Base-by-base conservation (phyloP, 2,329 filamentous ascomycete genomes). In the Ophiocordyceps camponoti-saundersi region DNA sequence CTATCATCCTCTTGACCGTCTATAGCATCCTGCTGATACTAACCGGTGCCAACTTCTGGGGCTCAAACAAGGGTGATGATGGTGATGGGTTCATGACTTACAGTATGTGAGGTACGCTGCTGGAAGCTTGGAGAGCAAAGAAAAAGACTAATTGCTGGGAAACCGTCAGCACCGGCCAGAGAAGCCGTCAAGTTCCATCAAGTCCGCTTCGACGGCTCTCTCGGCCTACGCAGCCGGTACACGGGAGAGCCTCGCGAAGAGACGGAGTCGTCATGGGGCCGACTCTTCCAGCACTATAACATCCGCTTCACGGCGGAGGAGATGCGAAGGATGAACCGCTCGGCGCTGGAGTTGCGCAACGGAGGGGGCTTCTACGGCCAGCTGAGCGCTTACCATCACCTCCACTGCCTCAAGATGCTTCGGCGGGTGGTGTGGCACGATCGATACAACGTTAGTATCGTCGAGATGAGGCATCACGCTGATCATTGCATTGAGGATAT, bases 361-460 rank as follows among this genome's bases (percentile, higher is more conserved):
- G 42, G 42, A 7, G 42, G 42, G 26, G 42, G 42, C 21, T 44
- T 29, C 42, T 44, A 44, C 22, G 42, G 42, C 42, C 42, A 44
- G 42, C 16, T 44, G 18, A 44, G 42, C 42, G 42, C 29, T 1
- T 32, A 44, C 18, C 42, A 44, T 11, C 42, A 44, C 16, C 42
- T 44, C 10, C 42, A 44, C 22, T 44, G 42, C 42, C 42, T 44
- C 42, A 44, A 44, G 42, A 44, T 44, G 22, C 42, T 44, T 16
- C 23, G 42, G 7, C 42, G 20, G 22, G 42, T 44, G 10, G 23
- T 44, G 23, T 44, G 42, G 42, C 42, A 44, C 42, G 42, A 44
- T 6, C 3, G 10, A 3, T 44, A 44, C 42, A 44, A 44, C 42
- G 42, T 44, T 6, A 44, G 21, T 26, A 29, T 44, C 16, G 8